Percentiles rank a stretch among this genome's conserved stretches.
Evolutionary conservation across 345 rosid genomes (phyloP).

Genomic region (Kandelia obovata): DNA sequence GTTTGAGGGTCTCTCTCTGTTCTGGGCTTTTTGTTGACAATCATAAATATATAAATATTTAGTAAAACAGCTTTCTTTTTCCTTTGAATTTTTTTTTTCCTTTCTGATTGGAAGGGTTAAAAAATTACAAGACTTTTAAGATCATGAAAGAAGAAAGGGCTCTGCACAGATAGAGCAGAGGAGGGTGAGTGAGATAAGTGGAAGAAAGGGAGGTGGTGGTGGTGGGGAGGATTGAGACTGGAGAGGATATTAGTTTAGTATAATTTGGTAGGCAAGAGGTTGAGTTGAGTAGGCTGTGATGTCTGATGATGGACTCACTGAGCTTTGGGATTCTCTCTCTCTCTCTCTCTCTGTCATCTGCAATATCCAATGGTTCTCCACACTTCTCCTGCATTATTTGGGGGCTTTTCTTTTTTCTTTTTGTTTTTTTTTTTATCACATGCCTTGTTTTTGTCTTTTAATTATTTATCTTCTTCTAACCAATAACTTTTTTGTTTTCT

Average conservation of each 20-base stretch:
- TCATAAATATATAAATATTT: conserved; percentile 4
- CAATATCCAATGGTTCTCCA: conserved; percentile 46
- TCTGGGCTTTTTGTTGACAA: conserved; percentile 28
- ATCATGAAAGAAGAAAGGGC: background rate
- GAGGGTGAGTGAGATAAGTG: background rate
- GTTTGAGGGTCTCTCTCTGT: conserved; percentile 14
- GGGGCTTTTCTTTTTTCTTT: conserved; percentile 22
- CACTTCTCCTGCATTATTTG: conserved; percentile 63
- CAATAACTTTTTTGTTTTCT: background rate
- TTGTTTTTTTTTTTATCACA: conserved; percentile 6
- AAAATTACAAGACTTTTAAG: background rate
- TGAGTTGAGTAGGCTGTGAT: conserved; percentile 20
- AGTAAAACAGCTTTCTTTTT: too few species aligned
- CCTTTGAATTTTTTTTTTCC: too few species aligned
- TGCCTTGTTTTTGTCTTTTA: background rate
- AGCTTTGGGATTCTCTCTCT: conserved; percentile 45
- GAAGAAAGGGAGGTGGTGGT: background rate
- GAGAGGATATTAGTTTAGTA: conserved; percentile 3
- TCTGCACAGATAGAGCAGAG: background rate
- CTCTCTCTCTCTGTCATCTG: conserved; percentile 30
- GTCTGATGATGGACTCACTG: conserved; percentile 21
- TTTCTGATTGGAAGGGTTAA: background rate
- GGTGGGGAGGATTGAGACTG: background rate
- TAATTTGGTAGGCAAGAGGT: conserved; percentile 20
- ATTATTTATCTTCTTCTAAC: background rate